Evolutionary conservation across 177 flowering plant genomes (phyloP).

Genomic region (Telopea speciosissima): DNA sequence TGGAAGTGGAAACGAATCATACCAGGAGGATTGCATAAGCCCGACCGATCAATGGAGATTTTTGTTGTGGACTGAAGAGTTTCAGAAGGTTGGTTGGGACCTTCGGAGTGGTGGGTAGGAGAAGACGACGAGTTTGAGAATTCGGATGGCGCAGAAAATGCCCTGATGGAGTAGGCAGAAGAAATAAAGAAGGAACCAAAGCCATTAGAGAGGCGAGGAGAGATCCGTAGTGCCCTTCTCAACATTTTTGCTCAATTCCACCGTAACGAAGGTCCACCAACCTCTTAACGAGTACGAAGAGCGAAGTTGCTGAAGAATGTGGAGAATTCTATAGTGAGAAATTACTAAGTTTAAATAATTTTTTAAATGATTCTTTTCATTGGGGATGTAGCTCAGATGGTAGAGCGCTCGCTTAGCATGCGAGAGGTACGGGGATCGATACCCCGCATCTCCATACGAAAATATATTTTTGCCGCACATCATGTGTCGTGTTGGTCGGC

Average conservation of each 20-base stretch:
- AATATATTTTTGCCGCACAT: too few species aligned
- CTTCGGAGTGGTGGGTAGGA: neutral
- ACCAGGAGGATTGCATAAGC: constrained; percentile 36
- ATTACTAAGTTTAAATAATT: too few species aligned
- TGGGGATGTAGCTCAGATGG: constrained; percentile 84
- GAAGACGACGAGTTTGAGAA: neutral
- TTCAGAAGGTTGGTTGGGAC: neutral
- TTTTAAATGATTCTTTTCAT: too few species aligned
- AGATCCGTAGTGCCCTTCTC: constrained; percentile 6
- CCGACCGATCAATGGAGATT: neutral
- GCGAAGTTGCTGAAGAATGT: too few species aligned
- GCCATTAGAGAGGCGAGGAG: constrained; percentile 9
- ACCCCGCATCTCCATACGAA: constrained; percentile 90
- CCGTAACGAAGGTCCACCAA: too few species aligned
- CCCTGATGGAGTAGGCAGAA: neutral
- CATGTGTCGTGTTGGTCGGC: too few species aligned
- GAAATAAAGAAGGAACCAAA: neutral
- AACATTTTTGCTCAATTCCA: constrained; percentile 3
- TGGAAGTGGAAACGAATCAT: neutral
- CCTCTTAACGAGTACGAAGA: too few species aligned
- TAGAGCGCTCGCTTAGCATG: constrained; percentile 90
- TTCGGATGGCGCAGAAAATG: constrained; percentile 1
- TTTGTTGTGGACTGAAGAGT: neutral
- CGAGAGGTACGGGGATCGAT: constrained; percentile 91
- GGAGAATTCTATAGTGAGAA: too few species aligned